Conservation (phyloP, 2,329 filamentous ascomycete genomes). For the Cytospora schulzeri region DNA sequence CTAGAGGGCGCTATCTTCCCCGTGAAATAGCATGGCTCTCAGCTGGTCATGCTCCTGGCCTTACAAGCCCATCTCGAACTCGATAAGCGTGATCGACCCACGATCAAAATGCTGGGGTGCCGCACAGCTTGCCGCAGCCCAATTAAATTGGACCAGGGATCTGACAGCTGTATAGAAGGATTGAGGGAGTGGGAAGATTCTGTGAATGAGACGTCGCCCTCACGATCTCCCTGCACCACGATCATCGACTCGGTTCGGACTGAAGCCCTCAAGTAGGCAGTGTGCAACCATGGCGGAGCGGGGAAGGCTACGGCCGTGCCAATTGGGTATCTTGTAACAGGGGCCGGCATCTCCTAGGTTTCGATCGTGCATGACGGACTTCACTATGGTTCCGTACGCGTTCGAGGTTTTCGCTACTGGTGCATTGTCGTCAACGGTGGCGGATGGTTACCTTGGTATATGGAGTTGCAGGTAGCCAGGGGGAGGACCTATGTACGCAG, state of each 20-base stretch:
- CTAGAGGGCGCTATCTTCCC: not conserved
- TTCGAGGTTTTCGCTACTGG: not conserved
- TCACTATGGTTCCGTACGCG: not conserved
- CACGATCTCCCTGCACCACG: slow-evolving; percentile 16
- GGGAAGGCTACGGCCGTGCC: slow-evolving; percentile 17
- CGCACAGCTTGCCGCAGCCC: not conserved
- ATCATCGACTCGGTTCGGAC: slow-evolving; percentile 12
- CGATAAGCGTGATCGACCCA: not conserved
- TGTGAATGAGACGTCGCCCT: slow-evolving; percentile 8
- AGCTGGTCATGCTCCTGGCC: slow-evolving; percentile 3
- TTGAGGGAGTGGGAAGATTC: not conserved
- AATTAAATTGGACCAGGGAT: not conserved
- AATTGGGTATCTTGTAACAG: slow-evolving; percentile 23
- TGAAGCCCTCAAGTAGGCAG: not conserved
- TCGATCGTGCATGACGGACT: slow-evolving; percentile 19
- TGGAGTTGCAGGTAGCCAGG: slow-evolving; percentile 3
- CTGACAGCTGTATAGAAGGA: slow-evolving; percentile 1
- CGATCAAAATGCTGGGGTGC: too few relatives aligned
- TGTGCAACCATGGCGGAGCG: slow-evolving; percentile 21
- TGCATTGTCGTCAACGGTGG: slow-evolving; percentile 5
- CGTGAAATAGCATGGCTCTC: not conserved
- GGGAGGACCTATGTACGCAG: too few relatives aligned
- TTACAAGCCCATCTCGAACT: not conserved
- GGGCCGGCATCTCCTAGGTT: slow-evolving; percentile 13
- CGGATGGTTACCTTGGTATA: slow-evolving; percentile 1